These are phyloP conservation scores for Sanguinoderma infundibulare DNA, from an alignment of 1,284 basidiomycete species.

Conservation along the genomic window DNA sequence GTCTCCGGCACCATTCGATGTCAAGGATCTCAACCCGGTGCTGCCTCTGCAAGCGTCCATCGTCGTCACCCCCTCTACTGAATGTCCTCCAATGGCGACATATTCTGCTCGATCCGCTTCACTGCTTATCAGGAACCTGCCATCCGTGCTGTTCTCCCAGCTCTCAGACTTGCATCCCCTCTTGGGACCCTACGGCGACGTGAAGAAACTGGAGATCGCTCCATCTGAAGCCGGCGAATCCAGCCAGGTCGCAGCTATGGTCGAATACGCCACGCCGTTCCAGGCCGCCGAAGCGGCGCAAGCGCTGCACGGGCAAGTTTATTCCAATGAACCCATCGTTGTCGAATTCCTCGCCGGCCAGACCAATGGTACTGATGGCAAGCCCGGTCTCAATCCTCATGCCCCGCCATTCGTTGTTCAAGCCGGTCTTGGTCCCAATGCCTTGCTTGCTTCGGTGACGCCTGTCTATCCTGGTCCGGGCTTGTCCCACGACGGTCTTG, in stretches of 20 bases:
- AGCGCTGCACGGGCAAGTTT: conserved; percentile 60
- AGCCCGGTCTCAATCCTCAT: conserved; percentile 37
- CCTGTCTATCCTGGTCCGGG: conserved; percentile 22
- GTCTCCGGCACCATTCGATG: conserved; percentile 35
- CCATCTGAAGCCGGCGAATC: conserved; percentile 35
- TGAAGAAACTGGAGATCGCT: conserved; percentile 59
- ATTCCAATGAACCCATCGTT: conserved; percentile 53
- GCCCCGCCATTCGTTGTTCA: conserved; percentile 39
- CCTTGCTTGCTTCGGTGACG: conserved; percentile 19
- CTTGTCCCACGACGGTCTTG: conserved; percentile 14
- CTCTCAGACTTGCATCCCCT: conserved; percentile 70
- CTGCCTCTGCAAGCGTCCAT: conserved; percentile 28
- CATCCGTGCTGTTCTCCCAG: conserved; percentile 68
- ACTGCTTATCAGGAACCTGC: conserved; percentile 67
- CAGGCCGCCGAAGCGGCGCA: conserved; percentile 68
- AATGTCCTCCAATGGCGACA: conserved; percentile 18
- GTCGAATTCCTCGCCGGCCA: conserved; percentile 45
- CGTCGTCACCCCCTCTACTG: conserved; percentile 31
- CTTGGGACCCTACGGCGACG: conserved; percentile 70
- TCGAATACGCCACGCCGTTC: conserved; percentile 59
- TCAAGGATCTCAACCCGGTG: conserved; percentile 23
- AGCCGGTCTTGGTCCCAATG: conserved; percentile 15
- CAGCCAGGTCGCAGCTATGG: conserved; percentile 55
- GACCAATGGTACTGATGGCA: conserved; percentile 25
- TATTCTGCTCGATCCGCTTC: conserved; percentile 39